A percentile compares a stretch with the other conserved stretches of the same genome.
phyloP scores from a whole-genome alignment of 352 stramenopile species.

The Globisporangium camurandrum region DNA sequence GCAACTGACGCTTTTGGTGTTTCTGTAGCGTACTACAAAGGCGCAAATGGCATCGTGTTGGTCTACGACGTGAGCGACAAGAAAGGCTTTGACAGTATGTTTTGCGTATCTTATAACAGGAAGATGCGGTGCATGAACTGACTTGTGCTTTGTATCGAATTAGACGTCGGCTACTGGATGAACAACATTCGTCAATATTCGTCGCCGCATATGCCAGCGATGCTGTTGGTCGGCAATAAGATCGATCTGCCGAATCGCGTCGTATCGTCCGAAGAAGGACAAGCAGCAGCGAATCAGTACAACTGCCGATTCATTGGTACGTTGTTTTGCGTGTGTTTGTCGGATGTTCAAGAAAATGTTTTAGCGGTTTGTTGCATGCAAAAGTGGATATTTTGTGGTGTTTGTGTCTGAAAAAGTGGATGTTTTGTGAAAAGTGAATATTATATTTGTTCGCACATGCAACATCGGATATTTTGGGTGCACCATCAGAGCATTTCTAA shows the following conservation, averaged over 20 bases:
- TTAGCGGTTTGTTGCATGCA: not conserved
- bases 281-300: slow-evolving; percentile 77
- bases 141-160: not conserved
- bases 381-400: too few species aligned
- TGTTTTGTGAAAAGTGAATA: too few species aligned
- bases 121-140: not conserved
- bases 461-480: slow-evolving; percentile 9
- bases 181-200: slow-evolving; percentile 92
- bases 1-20: slow-evolving; percentile 11
- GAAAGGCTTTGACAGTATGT: slow-evolving; percentile 89
- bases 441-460: not conserved
- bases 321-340: slow-evolving; percentile 1
- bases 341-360: not conserved
- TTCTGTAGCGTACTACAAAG: slow-evolving; percentile 88
- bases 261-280: slow-evolving; percentile 68
- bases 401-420: too few species aligned
- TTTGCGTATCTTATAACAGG: not conserved
- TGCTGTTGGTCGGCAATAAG: slow-evolving; percentile 90
- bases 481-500: too few species aligned
- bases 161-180: slow-evolving; percentile 94
- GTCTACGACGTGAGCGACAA: slow-evolving; percentile 91
- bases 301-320: slow-evolving; percentile 83
- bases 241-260: slow-evolving; percentile 86
- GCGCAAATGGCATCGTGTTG: slow-evolving; percentile 90
- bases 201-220: slow-evolving; percentile 59